These are phyloP conservation scores for Tricholomella constricta DNA, from an alignment of 768 basidiomycete species.

Conservation along the genomic window DNA sequence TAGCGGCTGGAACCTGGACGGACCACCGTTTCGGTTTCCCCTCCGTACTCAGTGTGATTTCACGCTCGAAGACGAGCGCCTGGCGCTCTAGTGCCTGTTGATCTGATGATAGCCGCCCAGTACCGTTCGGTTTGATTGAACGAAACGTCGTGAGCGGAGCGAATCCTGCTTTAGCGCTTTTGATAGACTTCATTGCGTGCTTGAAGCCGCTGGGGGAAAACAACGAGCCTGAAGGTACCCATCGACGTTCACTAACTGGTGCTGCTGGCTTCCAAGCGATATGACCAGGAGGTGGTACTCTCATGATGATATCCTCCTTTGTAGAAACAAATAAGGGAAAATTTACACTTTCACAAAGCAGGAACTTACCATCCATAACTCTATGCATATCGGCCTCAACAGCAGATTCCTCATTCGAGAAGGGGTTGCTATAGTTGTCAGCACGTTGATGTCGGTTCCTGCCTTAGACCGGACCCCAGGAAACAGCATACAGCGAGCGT, in stretches of 20 bases:
- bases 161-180: not conserved
- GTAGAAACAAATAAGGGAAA: not conserved
- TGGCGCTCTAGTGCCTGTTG: conserved; percentile 24
- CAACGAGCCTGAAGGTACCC: conserved; percentile 18
- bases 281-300: conserved; percentile 12
- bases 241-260: conserved; percentile 2
- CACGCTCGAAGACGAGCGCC: conserved; percentile 36
- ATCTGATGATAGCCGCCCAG: conserved; percentile 1
- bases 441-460: conserved; percentile 4
- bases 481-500: conserved; percentile 10
- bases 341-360: not conserved
- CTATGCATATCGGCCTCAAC: conserved; percentile 15
- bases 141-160: not conserved
- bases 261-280: conserved; percentile 13
- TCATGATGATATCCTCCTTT: conserved; percentile 11
- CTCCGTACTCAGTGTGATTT: conserved; percentile 31
- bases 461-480: conserved; percentile 10
- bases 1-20: conserved; percentile 31
- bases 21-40: conserved; percentile 33
- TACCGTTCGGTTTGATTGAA: not conserved
- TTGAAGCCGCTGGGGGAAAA: conserved; percentile 13
- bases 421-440: conserved; percentile 14
- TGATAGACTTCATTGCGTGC: conserved; percentile 6
- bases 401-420: conserved; percentile 12
- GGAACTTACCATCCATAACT: conserved; percentile 17